phyloP scores from a whole-genome alignment of 805 yeast species.

The Ogataea siamensis region DNA sequence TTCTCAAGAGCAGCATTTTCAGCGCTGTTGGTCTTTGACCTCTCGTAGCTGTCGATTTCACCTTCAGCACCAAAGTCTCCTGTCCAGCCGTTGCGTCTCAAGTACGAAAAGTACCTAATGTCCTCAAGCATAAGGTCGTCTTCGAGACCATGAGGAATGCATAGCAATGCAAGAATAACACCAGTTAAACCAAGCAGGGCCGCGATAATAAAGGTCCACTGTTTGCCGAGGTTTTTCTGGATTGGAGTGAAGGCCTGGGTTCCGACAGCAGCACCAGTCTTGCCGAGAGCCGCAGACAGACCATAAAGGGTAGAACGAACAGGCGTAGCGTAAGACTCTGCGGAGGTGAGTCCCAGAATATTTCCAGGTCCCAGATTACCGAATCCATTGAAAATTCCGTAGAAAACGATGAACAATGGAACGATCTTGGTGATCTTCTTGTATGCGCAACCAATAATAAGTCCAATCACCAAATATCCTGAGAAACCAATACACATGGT shows the following conservation, averaged over 20 bases:
- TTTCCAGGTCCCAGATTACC: conserved; percentile 83
- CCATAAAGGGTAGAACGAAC: conserved; percentile 77
- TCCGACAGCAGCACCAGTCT: conserved; percentile 84
- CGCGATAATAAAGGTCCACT: conserved; percentile 78
- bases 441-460: conserved; percentile 66
- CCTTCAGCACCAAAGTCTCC: conserved; percentile 51
- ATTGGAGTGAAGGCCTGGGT: conserved; percentile 71
- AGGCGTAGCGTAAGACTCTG: conserved; percentile 74
- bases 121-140: conserved; percentile 60
- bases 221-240: conserved; percentile 57
- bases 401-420: conserved; percentile 65
- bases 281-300: conserved; percentile 74
- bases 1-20: background rate
- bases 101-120: conserved; percentile 44
- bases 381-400: conserved; percentile 66
- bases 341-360: conserved; percentile 63
- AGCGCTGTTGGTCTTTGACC: conserved; percentile 10
- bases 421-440: conserved; percentile 54
- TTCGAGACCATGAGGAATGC: conserved; percentile 66
- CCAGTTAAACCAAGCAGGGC: conserved; percentile 71
- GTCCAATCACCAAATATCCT: conserved; percentile 70
- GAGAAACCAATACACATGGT: conserved; percentile 68
- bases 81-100: conserved; percentile 46
- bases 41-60: conserved; percentile 62
- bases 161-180: conserved; percentile 54